These are phyloP conservation scores for Leccinum subgranulosum DNA, from an alignment of 768 basidiomycete species.

Conservation along the genomic window DNA sequence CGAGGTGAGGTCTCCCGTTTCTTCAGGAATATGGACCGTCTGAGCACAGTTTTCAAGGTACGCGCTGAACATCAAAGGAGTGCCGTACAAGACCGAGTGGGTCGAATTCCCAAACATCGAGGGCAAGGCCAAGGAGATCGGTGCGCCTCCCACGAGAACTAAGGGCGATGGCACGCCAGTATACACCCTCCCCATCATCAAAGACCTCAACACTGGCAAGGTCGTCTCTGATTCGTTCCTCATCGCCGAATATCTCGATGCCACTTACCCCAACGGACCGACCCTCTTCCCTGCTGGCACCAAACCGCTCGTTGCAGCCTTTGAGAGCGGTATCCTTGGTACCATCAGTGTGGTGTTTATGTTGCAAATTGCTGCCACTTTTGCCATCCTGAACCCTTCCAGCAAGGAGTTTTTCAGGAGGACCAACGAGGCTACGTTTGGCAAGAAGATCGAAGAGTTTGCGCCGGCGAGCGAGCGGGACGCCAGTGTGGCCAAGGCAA, in stretches of 20 bases:
- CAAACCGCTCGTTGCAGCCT: too few species aligned
- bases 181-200: slow-evolving; percentile 43
- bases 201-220: slow-evolving; percentile 35
- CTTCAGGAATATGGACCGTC: neutral
- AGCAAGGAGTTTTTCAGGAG: slow-evolving; percentile 33
- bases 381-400: slow-evolving; percentile 19
- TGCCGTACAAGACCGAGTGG: slow-evolving; percentile 42
- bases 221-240: slow-evolving; percentile 18
- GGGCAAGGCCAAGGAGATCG: slow-evolving; percentile 29
- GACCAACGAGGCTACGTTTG: slow-evolving; percentile 32
- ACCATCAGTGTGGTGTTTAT: slow-evolving; percentile 10
- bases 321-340: neutral
- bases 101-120: slow-evolving; percentile 43
- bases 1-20: slow-evolving; percentile 30
- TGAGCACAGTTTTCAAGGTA: slow-evolving; percentile 20
- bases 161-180: slow-evolving; percentile 29
- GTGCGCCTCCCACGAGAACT: slow-evolving; percentile 31
- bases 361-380: slow-evolving; percentile 14
- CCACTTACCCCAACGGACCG: slow-evolving; percentile 22
- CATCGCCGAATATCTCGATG: slow-evolving; percentile 48
- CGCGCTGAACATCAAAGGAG: slow-evolving; percentile 39
- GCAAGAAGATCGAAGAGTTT: slow-evolving; percentile 36
- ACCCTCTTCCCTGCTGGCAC: too few species aligned
- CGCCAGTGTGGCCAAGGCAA: slow-evolving; percentile 27
- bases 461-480: slow-evolving; percentile 28